Evolutionary conservation across 352 stramenopile genomes (phyloP).

Genomic region (Phytophthora constricta): DNA sequence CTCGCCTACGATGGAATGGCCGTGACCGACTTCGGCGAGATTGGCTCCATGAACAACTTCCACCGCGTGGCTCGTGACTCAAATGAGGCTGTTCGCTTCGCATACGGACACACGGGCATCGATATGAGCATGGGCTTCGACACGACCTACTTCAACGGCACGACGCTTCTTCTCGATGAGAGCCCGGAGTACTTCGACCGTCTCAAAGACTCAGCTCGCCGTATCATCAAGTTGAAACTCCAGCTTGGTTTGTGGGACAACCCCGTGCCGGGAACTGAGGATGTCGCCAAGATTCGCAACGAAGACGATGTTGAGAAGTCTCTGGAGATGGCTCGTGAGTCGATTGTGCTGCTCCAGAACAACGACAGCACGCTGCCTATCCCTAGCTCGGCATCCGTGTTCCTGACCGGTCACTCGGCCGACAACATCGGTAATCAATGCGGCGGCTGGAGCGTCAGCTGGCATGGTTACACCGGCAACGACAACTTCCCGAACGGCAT

Average conservation of each 20-base stretch:
- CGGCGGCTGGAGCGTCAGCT: conserved; percentile 72
- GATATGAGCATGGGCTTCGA: conserved; percentile 87
- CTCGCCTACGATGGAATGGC: conserved; percentile 79
- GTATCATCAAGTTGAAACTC: conserved; percentile 70
- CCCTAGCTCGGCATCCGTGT: conserved; percentile 19
- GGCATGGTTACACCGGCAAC: conserved; percentile 68
- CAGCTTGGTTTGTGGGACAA: conserved; percentile 57
- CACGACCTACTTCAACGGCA: conserved; percentile 40
- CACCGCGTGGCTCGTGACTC: conserved; percentile 39
- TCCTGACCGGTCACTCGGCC: conserved; percentile 49
- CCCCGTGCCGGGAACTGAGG: conserved; percentile 42
- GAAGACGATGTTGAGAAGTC: conserved; percentile 44
- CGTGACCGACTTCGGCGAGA: conserved; percentile 91
- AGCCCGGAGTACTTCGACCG: conserved; percentile 30
- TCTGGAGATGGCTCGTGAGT: conserved; percentile 62
- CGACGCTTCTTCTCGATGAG: conserved; percentile 35
- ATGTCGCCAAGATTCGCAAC: conserved; percentile 43
- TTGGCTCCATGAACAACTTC: conserved; percentile 68
- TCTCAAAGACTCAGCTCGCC: conserved; percentile 47
- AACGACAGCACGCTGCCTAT: conserved; percentile 50
- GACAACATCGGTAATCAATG: conserved; percentile 59
- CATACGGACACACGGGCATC: conserved; percentile 64
- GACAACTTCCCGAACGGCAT: conserved; percentile 45
- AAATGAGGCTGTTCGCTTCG: conserved; percentile 50
- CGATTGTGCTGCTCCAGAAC: conserved; percentile 81